Percentiles rank a stretch among this genome's conserved stretches.
These are phyloP conservation scores for Penicillium paneum DNA, from an alignment of 2,329 filamentous ascomycete species.

Conservation along the genomic window DNA sequence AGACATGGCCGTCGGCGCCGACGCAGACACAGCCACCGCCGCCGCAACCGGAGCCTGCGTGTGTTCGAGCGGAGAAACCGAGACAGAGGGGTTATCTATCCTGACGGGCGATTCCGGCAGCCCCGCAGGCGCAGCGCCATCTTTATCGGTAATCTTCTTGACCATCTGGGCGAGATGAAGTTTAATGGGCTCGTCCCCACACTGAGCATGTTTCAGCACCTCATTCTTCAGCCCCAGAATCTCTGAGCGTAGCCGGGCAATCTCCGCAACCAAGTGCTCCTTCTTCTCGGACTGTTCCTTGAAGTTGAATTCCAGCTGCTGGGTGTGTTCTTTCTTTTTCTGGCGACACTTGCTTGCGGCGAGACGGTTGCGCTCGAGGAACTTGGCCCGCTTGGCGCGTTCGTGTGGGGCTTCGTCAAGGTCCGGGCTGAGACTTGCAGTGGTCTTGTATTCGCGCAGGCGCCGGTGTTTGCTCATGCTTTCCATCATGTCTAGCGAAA, in stretches of 20 bases:
- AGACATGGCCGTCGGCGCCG: conserved; percentile 18
- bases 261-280: conserved; percentile 30
- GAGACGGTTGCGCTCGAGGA: conserved; percentile 58
- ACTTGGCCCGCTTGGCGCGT: conserved; percentile 47
- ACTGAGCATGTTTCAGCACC: conserved; percentile 40
- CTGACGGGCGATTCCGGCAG: conserved; percentile 4
- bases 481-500: conserved; percentile 17
- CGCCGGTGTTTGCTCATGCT: conserved; percentile 22
- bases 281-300: conserved; percentile 38
- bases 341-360: conserved; percentile 61
- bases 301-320: conserved; percentile 46
- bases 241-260: conserved; percentile 37
- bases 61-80: conserved; percentile 8
- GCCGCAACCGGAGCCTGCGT: neutral
- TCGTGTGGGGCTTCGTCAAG: conserved; percentile 26
- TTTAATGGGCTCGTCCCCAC: conserved; percentile 39
- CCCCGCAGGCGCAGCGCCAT: conserved; percentile 5
- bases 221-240: conserved; percentile 41
- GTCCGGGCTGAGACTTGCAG: conserved; percentile 23
- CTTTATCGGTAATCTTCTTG: conserved; percentile 34
- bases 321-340: conserved; percentile 59
- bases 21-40: neutral
- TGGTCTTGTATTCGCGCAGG: conserved; percentile 13
- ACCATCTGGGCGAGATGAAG: conserved; percentile 39
- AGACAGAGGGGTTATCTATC: conserved; percentile 14